Conservation (phyloP, 371 early-diverging fungal genomes). For the Mucor velutinosus region DNA sequence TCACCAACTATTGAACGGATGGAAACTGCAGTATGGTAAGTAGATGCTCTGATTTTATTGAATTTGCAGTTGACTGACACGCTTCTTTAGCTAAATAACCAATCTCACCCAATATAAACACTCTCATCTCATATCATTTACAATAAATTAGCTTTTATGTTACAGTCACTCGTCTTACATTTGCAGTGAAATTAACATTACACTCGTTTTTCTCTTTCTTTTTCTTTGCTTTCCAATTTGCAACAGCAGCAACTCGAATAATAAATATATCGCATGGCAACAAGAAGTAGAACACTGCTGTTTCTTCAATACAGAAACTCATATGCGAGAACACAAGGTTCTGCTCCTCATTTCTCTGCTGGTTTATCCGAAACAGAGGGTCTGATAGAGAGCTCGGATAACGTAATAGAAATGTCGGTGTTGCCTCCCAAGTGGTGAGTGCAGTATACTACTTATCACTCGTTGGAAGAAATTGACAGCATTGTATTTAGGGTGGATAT, state of each 20-base stretch:
- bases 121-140: background rate
- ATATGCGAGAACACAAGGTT: constrained; percentile 67
- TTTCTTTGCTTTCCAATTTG: background rate
- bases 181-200: background rate
- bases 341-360: constrained; percentile 43
- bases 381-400: constrained; percentile 67
- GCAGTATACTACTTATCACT: background rate
- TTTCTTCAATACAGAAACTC: constrained; percentile 94
- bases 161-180: background rate
- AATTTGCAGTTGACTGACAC: background rate
- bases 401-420: constrained; percentile 73
- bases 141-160: background rate
- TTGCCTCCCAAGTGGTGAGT: constrained; percentile 85
- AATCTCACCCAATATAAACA: background rate
- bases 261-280: constrained; percentile 62
- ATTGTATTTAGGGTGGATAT: constrained; percentile 74
- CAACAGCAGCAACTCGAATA: background rate
- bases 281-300: constrained; percentile 87
- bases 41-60: background rate
- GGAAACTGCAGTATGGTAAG: constrained; percentile 87
- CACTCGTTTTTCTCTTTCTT: background rate
- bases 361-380: constrained; percentile 62
- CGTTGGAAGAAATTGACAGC: background rate
- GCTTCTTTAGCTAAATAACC: background rate
- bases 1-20: constrained; percentile 74